phyloP scores from a whole-genome alignment of 768 basidiomycete species.

The Chalciporus piperatus region DNA sequence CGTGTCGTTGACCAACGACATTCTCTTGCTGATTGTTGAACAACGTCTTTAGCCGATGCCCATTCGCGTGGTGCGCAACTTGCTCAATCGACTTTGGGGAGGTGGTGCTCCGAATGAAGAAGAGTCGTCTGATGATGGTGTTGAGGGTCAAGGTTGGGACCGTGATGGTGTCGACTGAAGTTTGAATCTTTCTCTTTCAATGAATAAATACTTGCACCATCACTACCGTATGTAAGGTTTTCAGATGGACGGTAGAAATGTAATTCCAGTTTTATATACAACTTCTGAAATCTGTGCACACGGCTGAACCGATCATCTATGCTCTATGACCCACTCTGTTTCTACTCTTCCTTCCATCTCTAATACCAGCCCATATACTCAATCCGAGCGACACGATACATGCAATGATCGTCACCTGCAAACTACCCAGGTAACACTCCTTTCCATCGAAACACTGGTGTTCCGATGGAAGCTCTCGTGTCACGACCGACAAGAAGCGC shows the following conservation, averaged over 20 bases:
- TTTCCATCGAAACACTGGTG: constrained; percentile 56
- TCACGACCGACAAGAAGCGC: background rate
- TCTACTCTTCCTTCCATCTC: constrained; percentile 22
- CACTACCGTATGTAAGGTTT: too few relatives aligned
- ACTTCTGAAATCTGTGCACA: too few relatives aligned
- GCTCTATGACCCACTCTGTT: background rate
- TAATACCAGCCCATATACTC: constrained; percentile 37
- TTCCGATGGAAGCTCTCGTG: constrained; percentile 24
- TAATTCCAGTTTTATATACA: too few relatives aligned
- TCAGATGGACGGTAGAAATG: too few relatives aligned
- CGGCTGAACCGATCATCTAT: too few relatives aligned
- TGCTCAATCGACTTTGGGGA: constrained; percentile 61
- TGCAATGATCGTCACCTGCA: constrained; percentile 45
- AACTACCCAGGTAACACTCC: constrained; percentile 56
- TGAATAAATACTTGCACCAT: too few relatives aligned
- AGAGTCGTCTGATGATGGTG: constrained; percentile 23
- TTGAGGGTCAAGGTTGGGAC: background rate
- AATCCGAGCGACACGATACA: constrained; percentile 36
- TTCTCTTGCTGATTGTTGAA: background rate
- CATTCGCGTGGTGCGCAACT: constrained; percentile 52
- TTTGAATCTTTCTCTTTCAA: too few relatives aligned
- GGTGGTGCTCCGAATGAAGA: constrained; percentile 24
- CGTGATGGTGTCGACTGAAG: background rate
- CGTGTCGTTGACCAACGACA: background rate
- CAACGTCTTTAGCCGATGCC: constrained; percentile 54